Evolutionary conservation across 768 basidiomycete genomes (phyloP).

Genomic region (Xerocomus spinulosus): DNA sequence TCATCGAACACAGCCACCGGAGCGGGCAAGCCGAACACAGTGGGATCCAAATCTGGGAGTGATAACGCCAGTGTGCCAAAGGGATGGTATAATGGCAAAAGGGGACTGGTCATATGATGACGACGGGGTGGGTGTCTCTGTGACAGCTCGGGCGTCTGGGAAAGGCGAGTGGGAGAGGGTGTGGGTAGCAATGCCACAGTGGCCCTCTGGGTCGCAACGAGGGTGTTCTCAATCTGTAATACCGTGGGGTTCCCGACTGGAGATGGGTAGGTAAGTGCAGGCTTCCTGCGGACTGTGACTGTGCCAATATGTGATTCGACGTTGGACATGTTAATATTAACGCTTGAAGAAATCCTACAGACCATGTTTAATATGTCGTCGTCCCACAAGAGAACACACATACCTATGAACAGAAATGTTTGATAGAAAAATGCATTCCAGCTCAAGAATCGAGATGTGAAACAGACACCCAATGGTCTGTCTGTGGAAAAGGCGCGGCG

Average conservation of each 20-base stretch:
- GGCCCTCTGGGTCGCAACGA: conserved; percentile 16
- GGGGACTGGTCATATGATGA: conserved; percentile 34
- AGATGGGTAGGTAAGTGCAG: conserved; percentile 53
- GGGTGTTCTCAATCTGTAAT: conserved; percentile 19
- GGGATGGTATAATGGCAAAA: conserved; percentile 67
- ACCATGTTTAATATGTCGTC: neutral
- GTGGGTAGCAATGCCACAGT: conserved; percentile 9
- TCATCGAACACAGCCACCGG: conserved; percentile 44
- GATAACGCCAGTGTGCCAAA: conserved; percentile 59
- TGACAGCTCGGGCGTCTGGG: conserved; percentile 10
- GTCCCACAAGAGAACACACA: neutral
- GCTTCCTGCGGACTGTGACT: conserved; percentile 49
- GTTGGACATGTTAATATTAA: conserved; percentile 20
- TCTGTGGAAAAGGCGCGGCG: conserved; percentile 1
- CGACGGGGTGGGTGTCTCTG: conserved; percentile 16
- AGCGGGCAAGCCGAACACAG: conserved; percentile 50
- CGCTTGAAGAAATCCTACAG: conserved; percentile 6
- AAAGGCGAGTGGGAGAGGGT: conserved; percentile 12
- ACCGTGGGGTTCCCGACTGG: conserved; percentile 37
- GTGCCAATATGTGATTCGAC: conserved; percentile 18
- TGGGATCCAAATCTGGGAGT: conserved; percentile 59
- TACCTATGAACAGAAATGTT: conserved; percentile 20
- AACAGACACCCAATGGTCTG: conserved; percentile 11
- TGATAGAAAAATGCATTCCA: conserved; percentile 23
- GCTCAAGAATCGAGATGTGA: conserved; percentile 6